Evolutionary conservation across 768 basidiomycete genomes (phyloP).

Genomic region (Phallus indusiatus): DNA sequence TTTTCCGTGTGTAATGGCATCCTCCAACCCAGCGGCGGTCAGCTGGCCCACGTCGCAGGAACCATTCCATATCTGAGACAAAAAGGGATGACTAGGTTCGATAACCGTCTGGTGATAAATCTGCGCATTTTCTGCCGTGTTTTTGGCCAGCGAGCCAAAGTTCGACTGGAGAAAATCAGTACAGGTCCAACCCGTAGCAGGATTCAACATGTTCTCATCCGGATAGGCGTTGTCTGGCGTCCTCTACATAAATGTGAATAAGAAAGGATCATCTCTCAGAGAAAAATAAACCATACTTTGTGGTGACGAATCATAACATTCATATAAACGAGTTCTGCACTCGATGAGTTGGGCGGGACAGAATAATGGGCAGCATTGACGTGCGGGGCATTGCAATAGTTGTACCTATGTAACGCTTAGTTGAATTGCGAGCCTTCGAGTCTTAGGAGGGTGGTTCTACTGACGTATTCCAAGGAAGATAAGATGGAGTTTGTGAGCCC

Average conservation of each 20-base stretch:
- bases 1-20: constrained; percentile 34
- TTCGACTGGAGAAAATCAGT: constrained; percentile 28
- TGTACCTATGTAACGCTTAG: constrained; percentile 21
- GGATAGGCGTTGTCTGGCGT: constrained; percentile 44
- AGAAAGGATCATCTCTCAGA: background rate
- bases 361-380: constrained; percentile 31
- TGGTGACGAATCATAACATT: constrained; percentile 38
- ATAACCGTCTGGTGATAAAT: constrained; percentile 32
- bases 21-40: constrained; percentile 33
- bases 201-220: constrained; percentile 31
- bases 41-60: constrained; percentile 40
- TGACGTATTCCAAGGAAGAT: constrained; percentile 35
- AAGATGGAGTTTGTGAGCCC: constrained; percentile 31
- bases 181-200: constrained; percentile 32
- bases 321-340: constrained; percentile 30
- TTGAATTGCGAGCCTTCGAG: too few relatives aligned
- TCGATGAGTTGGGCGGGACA: constrained; percentile 16
- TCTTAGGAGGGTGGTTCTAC: background rate
- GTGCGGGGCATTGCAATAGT: constrained; percentile 44
- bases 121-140: constrained; percentile 15
- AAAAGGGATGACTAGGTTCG: constrained; percentile 36
- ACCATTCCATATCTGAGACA: constrained; percentile 35
- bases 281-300: constrained; percentile 25
- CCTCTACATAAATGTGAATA: constrained; percentile 20
- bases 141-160: constrained; percentile 23